These are phyloP conservation scores for Euphorbia celastroides DNA, from an alignment of 441 rosid genomes.

Conservation along the genomic window DNA sequence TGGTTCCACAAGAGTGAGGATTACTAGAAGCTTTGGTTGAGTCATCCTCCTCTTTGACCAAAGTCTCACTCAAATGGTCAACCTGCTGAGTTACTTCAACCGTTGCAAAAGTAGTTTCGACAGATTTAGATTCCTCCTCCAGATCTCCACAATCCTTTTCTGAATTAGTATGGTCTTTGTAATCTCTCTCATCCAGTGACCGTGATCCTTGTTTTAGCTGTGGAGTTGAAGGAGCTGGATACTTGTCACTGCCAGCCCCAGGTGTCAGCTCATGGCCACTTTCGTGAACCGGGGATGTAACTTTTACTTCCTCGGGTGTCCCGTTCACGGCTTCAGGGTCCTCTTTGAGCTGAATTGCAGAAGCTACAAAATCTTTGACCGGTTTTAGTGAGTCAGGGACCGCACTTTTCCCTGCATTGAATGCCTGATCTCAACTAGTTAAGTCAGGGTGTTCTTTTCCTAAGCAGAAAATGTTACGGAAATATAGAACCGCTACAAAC, in stretches of 20 bases:
- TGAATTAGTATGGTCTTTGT: conserved; percentile 55
- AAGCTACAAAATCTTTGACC: conserved; percentile 60
- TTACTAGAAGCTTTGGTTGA: conserved; percentile 34
- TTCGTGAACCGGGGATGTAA: conserved; percentile 28
- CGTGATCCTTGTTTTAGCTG: conserved; percentile 56
- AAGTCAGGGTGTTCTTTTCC: conserved; percentile 19
- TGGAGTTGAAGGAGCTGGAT: conserved; percentile 87
- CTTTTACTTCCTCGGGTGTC: conserved; percentile 23
- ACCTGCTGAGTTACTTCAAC: conserved; percentile 29
- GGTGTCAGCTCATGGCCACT: conserved; percentile 31
- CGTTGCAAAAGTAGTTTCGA: conserved; percentile 63
- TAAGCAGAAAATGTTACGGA: conserved; percentile 4
- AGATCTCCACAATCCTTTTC: conserved; percentile 59
- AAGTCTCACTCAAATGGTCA: conserved; percentile 23
- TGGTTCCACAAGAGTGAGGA: conserved; percentile 37
- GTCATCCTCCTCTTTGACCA: conserved; percentile 53
- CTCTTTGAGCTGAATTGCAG: conserved; percentile 41
- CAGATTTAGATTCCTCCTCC: conserved; percentile 81
- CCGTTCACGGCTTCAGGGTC: conserved; percentile 29
- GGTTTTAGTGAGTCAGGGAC: conserved; percentile 59
- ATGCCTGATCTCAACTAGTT: conserved; percentile 53
- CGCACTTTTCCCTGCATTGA: conserved; percentile 50
- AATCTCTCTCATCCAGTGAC: conserved; percentile 57
- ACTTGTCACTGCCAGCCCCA: conserved; percentile 42
- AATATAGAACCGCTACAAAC: conserved; percentile 28